Evolutionary conservation across 257 asterid species (phyloP), one percentile per base, ranked within the genome.

Genomic region (Cruciata laevipes): DNA sequence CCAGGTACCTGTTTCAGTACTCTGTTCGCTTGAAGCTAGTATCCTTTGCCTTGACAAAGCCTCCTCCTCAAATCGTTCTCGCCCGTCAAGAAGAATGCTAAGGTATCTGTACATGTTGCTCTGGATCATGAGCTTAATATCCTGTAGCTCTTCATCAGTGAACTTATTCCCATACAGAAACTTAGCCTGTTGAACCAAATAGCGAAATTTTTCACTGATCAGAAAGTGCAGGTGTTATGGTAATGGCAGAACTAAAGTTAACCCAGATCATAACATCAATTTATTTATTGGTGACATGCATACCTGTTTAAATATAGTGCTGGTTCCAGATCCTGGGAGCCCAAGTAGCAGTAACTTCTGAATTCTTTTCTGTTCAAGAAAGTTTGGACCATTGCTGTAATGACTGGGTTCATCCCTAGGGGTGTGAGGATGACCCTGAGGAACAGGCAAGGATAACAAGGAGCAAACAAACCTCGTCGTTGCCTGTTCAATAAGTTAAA

Each of bases 251-350:
- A 55, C 20, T 17, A n/a, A n/a, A n/a, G 58, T 44, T 16, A 30
- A 66, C 18, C 18, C 7, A 37, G 44, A 5, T 16, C 32, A 61
- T 61, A 31, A n/a, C 66, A 61, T 6, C 63, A 16, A 42, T 42
- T 40, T 30, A 33, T 7, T 23, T n/a, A 64, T 40, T 65, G 18
- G 9, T 44, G 32, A 6, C 27, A 31, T 70, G 10, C 35, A 31
- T 73, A 92, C 98, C 96, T 91, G 98, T 80, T 90, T 93, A 86
- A 93, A 90, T 63, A 93, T 87, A 14, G 98, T 93, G 83, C 97
- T 88, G 44, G 98, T 93, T 65, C 98, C 98, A 61, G 98, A 85
- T 70, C 97, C 91, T 55, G 81, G 87, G 52, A 85, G 94, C 30
- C 98, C 98, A 40, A 93, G 82, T 71, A 93, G 78, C 72, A 93